Percentiles rank a stretch among this genome's conserved stretches.
These are phyloP conservation scores for Suhomyces taliae DNA, from an alignment of 1,139 yeast species.

Conservation along the genomic window DNA sequence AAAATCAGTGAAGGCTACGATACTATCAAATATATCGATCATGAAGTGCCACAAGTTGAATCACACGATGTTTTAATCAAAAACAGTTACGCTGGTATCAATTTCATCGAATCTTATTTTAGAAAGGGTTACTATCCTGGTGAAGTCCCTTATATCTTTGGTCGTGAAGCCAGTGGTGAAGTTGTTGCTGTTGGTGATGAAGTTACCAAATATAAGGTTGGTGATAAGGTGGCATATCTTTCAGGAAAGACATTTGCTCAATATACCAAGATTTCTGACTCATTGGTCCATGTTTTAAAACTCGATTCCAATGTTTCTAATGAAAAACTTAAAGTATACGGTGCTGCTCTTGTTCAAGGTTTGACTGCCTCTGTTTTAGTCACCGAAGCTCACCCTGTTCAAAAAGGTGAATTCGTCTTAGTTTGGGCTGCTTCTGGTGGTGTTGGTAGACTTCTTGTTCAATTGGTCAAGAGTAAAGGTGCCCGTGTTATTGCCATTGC, in stretches of 20 bases:
- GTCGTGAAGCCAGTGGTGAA: conserved; percentile 83
- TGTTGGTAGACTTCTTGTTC: conserved; percentile 71
- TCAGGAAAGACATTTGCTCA: conserved; percentile 63
- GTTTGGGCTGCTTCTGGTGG: conserved; percentile 97
- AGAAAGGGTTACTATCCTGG: conserved; percentile 73
- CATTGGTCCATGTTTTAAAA: conserved; percentile 37
- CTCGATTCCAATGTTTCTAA: conserved; percentile 49
- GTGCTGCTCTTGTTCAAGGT: conserved; percentile 67
- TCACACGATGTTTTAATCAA: conserved; percentile 63
- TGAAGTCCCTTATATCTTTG: conserved; percentile 60
- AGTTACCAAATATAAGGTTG: conserved; percentile 58
- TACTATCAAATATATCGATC: conserved; percentile 46
- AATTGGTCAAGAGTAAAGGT: conserved; percentile 59
- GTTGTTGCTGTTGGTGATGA: conserved; percentile 66
- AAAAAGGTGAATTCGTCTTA: conserved; percentile 66
- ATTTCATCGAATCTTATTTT: conserved; percentile 80
- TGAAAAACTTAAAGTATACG: conserved; percentile 52
- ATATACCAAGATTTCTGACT: conserved; percentile 52
- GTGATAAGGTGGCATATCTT: conserved; percentile 70
- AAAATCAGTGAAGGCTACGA: conserved; percentile 49
- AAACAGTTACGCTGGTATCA: conserved; percentile 74
- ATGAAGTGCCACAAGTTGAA: conserved; percentile 58
- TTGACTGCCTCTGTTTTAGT: conserved; percentile 75
- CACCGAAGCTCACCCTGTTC: conserved; percentile 62
- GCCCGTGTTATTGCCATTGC: conserved; percentile 85